phyloP scores from a whole-genome alignment of 2,329 filamentous ascomycete genomes.

The Phoma herbarum region DNA sequence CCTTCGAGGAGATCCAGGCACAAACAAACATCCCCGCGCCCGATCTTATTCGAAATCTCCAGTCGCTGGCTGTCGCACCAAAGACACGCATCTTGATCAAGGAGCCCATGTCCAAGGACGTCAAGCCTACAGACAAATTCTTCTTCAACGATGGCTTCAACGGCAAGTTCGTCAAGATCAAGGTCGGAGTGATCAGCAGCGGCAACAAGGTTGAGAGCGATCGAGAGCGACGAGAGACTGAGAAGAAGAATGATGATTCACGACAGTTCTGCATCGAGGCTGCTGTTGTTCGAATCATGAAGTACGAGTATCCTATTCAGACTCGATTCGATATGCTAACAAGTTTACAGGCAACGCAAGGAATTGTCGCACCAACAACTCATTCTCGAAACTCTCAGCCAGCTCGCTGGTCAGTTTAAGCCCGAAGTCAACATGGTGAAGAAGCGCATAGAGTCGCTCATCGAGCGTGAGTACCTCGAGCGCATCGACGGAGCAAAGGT shows the following conservation, averaged over 20 bases:
- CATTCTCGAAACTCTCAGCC: constrained; percentile 74
- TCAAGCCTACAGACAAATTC: constrained; percentile 81
- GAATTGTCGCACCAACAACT: constrained; percentile 74
- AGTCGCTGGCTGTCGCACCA: constrained; percentile 81
- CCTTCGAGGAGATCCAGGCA: constrained; percentile 81
- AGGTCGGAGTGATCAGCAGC: constrained; percentile 82
- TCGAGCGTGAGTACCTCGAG: constrained; percentile 80
- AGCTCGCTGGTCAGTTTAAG: constrained; percentile 74
- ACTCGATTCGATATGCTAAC: constrained; percentile 26
- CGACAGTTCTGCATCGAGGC: constrained; percentile 77
- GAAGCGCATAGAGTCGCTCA: constrained; percentile 79
- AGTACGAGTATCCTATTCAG: constrained; percentile 64
- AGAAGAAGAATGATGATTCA: constrained; percentile 78
- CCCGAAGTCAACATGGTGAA: constrained; percentile 82
- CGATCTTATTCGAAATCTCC: constrained; percentile 80
- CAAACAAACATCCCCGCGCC: constrained; percentile 78
- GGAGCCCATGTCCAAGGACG: constrained; percentile 78
- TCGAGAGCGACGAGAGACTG: constrained; percentile 72
- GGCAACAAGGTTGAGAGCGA: constrained; percentile 85
- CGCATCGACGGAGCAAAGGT: constrained; percentile 71
- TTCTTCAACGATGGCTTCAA: constrained; percentile 82
- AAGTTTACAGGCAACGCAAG: constrained; percentile 71
- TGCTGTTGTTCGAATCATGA: constrained; percentile 83
- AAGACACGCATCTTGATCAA: constrained; percentile 85
- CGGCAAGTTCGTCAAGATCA: constrained; percentile 86